phyloP scores from a whole-genome alignment of 805 yeast genomes.

The Yarrowia sp. region DNA sequence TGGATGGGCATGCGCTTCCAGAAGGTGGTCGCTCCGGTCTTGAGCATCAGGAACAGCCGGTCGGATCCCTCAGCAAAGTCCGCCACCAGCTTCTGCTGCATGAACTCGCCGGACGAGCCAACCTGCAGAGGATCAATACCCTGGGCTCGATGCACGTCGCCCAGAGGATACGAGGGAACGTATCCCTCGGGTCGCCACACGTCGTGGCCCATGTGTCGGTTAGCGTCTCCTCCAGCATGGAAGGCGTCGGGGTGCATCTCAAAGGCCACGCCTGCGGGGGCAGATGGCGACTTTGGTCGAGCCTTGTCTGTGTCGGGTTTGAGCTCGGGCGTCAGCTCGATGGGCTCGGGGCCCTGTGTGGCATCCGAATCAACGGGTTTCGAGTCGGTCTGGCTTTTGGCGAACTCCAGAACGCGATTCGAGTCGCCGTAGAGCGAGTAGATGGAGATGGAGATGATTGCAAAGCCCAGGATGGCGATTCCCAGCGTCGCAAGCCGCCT shows the following conservation, averaged over 20 bases:
- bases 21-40: constrained; percentile 40
- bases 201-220: constrained; percentile 22
- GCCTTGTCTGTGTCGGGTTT: not conserved
- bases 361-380: not conserved
- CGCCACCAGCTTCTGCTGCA: constrained; percentile 33
- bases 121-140: constrained; percentile 12
- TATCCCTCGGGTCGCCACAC: constrained; percentile 24
- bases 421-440: constrained; percentile 8
- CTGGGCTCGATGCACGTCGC: constrained; percentile 1
- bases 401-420: not conserved
- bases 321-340: not conserved
- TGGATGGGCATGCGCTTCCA: constrained; percentile 42
- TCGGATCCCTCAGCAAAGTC: constrained; percentile 34
- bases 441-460: constrained; percentile 11
- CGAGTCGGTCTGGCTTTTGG: not conserved
- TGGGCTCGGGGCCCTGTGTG: not conserved
- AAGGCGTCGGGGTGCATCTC: constrained; percentile 14
- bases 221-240: constrained; percentile 7
- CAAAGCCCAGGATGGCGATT: not conserved
- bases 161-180: constrained; percentile 17
- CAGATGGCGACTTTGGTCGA: constrained; percentile 5
- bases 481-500: constrained; percentile 11
- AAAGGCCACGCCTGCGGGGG: constrained; percentile 1
- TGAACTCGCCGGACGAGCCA: not conserved
- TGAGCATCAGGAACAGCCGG: constrained; percentile 39